Conservation (phyloP, 208 protist species). For the Kentomonas sorsogonicus region DNA sequence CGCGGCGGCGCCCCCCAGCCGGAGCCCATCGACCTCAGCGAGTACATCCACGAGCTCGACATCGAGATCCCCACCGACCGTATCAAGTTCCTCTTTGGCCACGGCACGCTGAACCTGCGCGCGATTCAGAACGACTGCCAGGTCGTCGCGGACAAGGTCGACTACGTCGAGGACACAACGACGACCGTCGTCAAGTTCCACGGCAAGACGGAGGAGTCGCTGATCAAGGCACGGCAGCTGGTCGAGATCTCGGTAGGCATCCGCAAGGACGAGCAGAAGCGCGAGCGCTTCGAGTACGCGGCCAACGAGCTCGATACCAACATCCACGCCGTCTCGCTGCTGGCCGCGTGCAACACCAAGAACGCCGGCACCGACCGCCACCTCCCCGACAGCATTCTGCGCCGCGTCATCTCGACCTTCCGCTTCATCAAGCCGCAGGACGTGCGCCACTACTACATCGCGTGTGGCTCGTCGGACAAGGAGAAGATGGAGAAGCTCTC, state of each 20-base stretch:
- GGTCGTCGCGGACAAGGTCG: conserved; percentile 72
- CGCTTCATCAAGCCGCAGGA: conserved; percentile 77
- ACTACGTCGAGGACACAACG: conserved; percentile 40
- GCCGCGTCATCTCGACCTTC: conserved; percentile 71
- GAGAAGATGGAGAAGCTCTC: conserved; percentile 77
- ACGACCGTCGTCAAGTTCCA: conserved; percentile 69
- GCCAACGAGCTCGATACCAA: conserved; percentile 80
- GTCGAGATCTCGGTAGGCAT: conserved; percentile 49
- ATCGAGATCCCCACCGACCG: conserved; percentile 65
- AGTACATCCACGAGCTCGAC: conserved; percentile 28
- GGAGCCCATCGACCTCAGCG: conserved; percentile 4
- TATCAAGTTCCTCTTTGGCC: conserved; percentile 71
- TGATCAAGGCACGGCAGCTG: conserved; percentile 59
- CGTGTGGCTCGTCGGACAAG: conserved; percentile 53
- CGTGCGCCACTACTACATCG: conserved; percentile 75
- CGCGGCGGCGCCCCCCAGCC: background rate
- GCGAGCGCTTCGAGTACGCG: conserved; percentile 76
- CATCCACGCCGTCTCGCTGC: conserved; percentile 47
- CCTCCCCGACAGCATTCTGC: conserved; percentile 66
- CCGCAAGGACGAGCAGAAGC: conserved; percentile 60
- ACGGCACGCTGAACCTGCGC: conserved; percentile 48
- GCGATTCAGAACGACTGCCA: conserved; percentile 61
- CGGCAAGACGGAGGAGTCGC: conserved; percentile 47
- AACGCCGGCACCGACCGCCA: conserved; percentile 64
- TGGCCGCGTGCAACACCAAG: conserved; percentile 74